A percentile compares a stretch with the other conserved stretches of the same genome.
These are phyloP conservation scores for Corynascus novoguineensis DNA, from an alignment of 495 filamentous ascomycete species.

Conservation along the genomic window DNA sequence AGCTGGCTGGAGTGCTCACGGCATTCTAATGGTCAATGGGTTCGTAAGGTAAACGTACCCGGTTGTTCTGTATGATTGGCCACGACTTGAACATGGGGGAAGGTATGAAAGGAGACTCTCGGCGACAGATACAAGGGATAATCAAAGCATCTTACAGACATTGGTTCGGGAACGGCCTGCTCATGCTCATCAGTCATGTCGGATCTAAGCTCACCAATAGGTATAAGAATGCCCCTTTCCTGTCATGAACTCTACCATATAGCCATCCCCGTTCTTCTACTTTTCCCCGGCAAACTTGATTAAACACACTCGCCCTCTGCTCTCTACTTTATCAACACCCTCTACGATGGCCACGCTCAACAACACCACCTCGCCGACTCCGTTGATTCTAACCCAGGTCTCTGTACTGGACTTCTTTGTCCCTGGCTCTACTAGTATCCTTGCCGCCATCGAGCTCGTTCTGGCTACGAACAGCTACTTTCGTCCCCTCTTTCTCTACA, in stretches of 20 bases:
- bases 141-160: too few species aligned
- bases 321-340: too few species aligned
- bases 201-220: constrained; percentile 7
- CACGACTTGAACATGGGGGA: constrained; percentile 8
- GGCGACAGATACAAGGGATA: too few species aligned
- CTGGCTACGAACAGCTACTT: constrained; percentile 24
- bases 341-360: background rate
- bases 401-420: constrained; percentile 1
- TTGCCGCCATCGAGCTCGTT: constrained; percentile 20
- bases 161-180: too few species aligned
- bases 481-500: constrained; percentile 22
- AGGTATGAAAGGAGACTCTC: constrained; percentile 15
- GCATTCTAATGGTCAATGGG: constrained; percentile 11
- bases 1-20: background rate
- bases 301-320: background rate
- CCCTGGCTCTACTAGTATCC: constrained; percentile 2
- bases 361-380: background rate
- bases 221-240: constrained; percentile 13
- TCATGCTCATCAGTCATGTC: background rate
- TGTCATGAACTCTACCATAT: constrained; percentile 5
- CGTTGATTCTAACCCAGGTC: background rate
- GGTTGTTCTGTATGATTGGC: constrained; percentile 11
- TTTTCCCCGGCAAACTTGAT: background rate
- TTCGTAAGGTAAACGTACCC: constrained; percentile 13
- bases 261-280: background rate